phyloP scores from a whole-genome alignment of 2,329 filamentous ascomycete genomes.

The Rhynchosporium secalis region DNA sequence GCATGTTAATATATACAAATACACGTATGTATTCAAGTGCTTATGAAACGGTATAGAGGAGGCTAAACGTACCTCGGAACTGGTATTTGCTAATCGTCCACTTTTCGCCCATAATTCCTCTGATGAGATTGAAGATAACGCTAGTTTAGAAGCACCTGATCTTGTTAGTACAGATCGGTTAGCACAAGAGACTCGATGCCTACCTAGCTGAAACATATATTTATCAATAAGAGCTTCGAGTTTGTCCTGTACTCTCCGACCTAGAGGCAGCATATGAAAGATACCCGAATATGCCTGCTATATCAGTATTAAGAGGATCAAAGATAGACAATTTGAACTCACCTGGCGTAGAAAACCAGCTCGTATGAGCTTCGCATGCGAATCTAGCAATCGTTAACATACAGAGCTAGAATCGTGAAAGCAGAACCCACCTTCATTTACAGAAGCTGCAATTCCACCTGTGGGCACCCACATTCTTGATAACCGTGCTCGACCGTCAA shows the following conservation, averaged over 20 bases:
- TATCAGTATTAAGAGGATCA: slow-evolving; percentile 10
- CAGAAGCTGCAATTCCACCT: slow-evolving; percentile 61
- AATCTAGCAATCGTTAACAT: slow-evolving; percentile 47
- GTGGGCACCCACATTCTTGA: slow-evolving; percentile 81
- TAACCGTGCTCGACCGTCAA: slow-evolving; percentile 59
- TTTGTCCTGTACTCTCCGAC: slow-evolving; percentile 84
- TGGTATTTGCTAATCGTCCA: slow-evolving; percentile 72
- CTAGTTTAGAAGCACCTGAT: slow-evolving; percentile 74
- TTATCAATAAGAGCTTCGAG: slow-evolving; percentile 82
- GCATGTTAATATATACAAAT: slow-evolving; percentile 18
- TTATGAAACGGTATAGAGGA: too few species aligned
- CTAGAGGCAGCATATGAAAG: slow-evolving; percentile 88
- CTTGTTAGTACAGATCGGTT: slow-evolving; percentile 12
- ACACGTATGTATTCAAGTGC: too few species aligned
- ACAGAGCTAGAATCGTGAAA: slow-evolving; percentile 11
- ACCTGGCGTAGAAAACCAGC: slow-evolving; percentile 76
- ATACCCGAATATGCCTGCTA: slow-evolving; percentile 78
- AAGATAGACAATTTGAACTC: not conserved
- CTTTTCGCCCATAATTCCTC: slow-evolving; percentile 81
- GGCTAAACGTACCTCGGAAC: slow-evolving; percentile 63
- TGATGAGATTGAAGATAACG: slow-evolving; percentile 82
- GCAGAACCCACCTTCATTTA: slow-evolving; percentile 51
- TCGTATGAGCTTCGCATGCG: slow-evolving; percentile 65
- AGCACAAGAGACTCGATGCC: not conserved
- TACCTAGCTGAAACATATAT: slow-evolving; percentile 78